Evolutionary conservation across 768 basidiomycete species (phyloP), one percentile per base, ranked within the genome.

Genomic region (Rhodosporidiobolus odoratus): DNA sequence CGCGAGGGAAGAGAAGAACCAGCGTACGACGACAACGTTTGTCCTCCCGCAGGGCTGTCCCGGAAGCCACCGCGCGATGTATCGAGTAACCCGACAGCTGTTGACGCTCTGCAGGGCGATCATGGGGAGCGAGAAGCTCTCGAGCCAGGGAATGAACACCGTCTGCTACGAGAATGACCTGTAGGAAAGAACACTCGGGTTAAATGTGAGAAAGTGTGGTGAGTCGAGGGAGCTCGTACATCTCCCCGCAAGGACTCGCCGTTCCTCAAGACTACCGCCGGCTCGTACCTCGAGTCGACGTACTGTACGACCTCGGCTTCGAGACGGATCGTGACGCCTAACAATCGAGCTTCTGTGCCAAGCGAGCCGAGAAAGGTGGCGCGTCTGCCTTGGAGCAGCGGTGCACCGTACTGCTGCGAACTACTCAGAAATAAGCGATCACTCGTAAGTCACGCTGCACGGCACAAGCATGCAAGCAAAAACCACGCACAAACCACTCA

Each of bases 121-220:
- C 53, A 10, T 50, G 48, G 1, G 62, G 30, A 6, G 65, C 58
- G 21, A 69, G 62, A 1, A 68, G 54, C 0, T 48, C 32, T 0
- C 68, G 50, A n/a, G 66, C 57, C 25, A 41, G 16, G 25, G 74
- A 69, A 25, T 61, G 64, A 0, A 62, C 38, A 19, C 72, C 72
- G 38, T 73, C 72, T 27, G 64, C 64, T 21, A 66, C 60, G 61
- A 73, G 23, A 47, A 73, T 21, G 17, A 69, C 61, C 68, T 73
- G 58, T 37, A 34, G 50, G 25, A 8, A 40, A 25, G 19, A 30
- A 34, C 19, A 54, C 50, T 16, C 1, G 66, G 8, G 17, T n/a
- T n/a, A n/a, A n/a, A n/a, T n/a, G n/a, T n/a, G n/a, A n/a, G 5
- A 12, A 12, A 19, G 19, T 25, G 34, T 34, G 32, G 23, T 10